phyloP scores from a whole-genome alignment of 192 early-diverging fungal genomes.

The Podila verticillata region DNA sequence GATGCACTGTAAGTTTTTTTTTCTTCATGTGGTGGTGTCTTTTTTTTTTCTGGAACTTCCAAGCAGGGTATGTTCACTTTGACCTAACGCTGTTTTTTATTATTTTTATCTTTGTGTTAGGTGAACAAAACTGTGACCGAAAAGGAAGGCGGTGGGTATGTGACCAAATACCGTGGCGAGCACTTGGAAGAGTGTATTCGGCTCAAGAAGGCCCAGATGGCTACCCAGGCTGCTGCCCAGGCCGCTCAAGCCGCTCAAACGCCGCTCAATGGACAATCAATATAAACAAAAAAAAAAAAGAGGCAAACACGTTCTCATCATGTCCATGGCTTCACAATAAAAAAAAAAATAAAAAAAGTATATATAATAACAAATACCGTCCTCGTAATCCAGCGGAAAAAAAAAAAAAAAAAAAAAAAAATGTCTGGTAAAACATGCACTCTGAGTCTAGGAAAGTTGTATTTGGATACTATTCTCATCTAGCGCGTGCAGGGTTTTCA shows the following conservation, averaged over 20 bases:
- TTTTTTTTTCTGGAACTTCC: background rate
- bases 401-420: too few relatives aligned
- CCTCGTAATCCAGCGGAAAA: too few relatives aligned
- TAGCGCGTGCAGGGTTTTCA: too few relatives aligned
- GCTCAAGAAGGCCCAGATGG: constrained; percentile 41
- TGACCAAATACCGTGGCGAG: constrained; percentile 42
- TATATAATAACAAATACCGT: too few relatives aligned
- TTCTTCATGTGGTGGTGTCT: background rate
- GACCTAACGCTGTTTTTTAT: background rate
- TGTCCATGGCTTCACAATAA: too few relatives aligned
- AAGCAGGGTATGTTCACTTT: background rate
- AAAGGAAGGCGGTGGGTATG: constrained; percentile 31
- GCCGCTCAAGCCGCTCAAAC: constrained; percentile 4
- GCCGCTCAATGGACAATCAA: constrained; percentile 15
- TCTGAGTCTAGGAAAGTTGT: too few relatives aligned
- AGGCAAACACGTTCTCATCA: too few relatives aligned
- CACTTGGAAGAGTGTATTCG: constrained; percentile 36
- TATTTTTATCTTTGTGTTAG: background rate
- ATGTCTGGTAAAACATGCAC: too few relatives aligned
- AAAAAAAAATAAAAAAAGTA: too few relatives aligned
- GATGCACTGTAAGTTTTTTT: constrained; percentile 41
- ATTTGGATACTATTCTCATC: too few relatives aligned
- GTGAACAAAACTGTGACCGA: constrained; percentile 47
- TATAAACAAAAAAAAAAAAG: too few relatives aligned
- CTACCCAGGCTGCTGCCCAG: constrained; percentile 22